Percentiles rank a stretch among this genome's conserved stretches.
Evolutionary conservation across 164 flowering plant species (phyloP).

Genomic region (Umbilicus rupestris): DNA sequence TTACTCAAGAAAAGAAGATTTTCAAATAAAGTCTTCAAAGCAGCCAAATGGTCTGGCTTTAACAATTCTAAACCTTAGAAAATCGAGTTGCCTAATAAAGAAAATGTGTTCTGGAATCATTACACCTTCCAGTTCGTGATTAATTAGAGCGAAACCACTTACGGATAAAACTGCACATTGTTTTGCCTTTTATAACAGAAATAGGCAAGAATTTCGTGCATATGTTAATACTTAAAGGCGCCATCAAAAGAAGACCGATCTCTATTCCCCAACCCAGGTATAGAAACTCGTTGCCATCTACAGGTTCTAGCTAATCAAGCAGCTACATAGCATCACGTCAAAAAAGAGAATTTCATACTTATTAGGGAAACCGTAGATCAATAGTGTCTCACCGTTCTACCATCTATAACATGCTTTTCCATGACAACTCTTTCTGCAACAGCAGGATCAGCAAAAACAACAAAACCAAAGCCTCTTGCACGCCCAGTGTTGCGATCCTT

Average conservation of each 20-base stretch:
- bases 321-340: too few relatives aligned
- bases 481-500: conserved; percentile 86
- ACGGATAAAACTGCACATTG: background rate
- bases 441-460: conserved; percentile 67
- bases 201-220: too few relatives aligned
- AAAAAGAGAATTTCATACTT: background rate
- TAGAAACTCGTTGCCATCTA: too few relatives aligned
- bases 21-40: background rate
- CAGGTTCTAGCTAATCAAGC: too few relatives aligned
- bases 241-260: too few relatives aligned
- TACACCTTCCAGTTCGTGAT: background rate
- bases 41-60: background rate
- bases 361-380: background rate
- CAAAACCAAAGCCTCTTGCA: conserved; percentile 87
- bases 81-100: background rate
- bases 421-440: conserved; percentile 66
- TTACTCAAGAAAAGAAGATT: background rate
- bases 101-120: background rate
- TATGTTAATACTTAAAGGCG: too few relatives aligned
- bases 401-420: conserved; percentile 73
- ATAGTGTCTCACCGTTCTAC: conserved; percentile 56
- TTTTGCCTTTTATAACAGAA: too few relatives aligned
- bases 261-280: too few relatives aligned
- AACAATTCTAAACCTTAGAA: background rate
- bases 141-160: background rate